Evolutionary conservation across 169 alveolate genomes (phyloP).

Genomic region (Eimeria sp.): DNA sequence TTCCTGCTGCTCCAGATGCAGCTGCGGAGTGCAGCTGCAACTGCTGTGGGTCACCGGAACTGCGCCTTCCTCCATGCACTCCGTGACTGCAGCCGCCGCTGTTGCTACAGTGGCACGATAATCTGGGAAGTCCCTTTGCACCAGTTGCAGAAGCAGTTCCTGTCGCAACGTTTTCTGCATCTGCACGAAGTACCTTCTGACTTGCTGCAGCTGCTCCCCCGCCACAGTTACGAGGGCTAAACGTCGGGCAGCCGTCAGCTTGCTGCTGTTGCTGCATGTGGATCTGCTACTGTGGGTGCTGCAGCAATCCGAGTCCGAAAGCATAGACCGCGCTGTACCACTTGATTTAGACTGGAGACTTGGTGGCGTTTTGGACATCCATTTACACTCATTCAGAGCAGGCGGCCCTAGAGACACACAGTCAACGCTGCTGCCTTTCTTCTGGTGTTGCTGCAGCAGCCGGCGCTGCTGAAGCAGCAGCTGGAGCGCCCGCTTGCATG

Average conservation of each 20-base stretch:
- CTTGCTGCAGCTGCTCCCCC: constrained; percentile 26
- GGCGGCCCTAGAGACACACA: background rate
- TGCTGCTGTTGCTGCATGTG: constrained; percentile 31
- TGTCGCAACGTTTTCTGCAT: constrained; percentile 3
- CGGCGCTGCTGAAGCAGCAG: constrained; percentile 49
- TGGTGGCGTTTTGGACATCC: background rate
- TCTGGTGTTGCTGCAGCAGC: constrained; percentile 3
- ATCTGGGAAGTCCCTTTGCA: constrained; percentile 49
- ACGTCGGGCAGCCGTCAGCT: background rate
- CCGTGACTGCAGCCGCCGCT: background rate
- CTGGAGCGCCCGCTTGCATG: constrained; percentile 50
- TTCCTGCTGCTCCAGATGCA: constrained; percentile 67
- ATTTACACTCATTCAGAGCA: background rate
- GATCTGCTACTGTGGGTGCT: constrained; percentile 29
- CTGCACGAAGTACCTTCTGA: background rate
- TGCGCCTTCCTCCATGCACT: background rate
- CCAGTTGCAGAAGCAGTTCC: constrained; percentile 11
- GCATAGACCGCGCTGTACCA: background rate
- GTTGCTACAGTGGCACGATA: constrained; percentile 10
- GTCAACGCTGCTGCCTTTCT: background rate
- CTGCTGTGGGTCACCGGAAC: background rate
- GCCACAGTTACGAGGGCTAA: constrained; percentile 31
- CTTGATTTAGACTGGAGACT: background rate
- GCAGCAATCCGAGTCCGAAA: constrained; percentile 28
- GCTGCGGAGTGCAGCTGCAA: constrained; percentile 50